Percentiles rank a stretch among this genome's conserved stretches.
phyloP scores from a whole-genome alignment of 164 flowering plant species.

The Stephania japonica region DNA sequence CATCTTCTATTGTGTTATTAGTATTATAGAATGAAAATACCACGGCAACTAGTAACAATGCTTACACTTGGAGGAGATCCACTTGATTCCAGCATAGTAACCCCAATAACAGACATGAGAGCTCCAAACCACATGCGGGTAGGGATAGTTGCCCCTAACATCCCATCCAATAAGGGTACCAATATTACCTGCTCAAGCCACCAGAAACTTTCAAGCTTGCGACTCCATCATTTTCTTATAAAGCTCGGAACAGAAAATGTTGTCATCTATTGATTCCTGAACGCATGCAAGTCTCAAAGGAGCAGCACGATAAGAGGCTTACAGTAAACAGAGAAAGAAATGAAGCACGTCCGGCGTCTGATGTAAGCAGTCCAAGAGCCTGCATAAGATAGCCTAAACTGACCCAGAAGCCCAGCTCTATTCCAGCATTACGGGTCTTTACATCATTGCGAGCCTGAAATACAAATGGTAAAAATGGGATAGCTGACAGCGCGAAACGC shows the following conservation, averaged over 20 bases:
- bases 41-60: constrained; percentile 5
- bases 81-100: constrained; percentile 79
- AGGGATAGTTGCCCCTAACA: constrained; percentile 70
- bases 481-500: constrained; percentile 59
- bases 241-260: constrained; percentile 4
- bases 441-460: constrained; percentile 43
- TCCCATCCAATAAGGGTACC: constrained; percentile 81
- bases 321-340: constrained; percentile 76
- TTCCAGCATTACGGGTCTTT: constrained; percentile 58
- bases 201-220: constrained; percentile 2
- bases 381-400: constrained; percentile 82
- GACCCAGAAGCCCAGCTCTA: constrained; percentile 83
- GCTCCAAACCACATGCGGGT: constrained; percentile 78
- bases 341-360: constrained; percentile 92
- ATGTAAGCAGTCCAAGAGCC: constrained; percentile 70
- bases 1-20: constrained; percentile 5
- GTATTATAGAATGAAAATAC: constrained; percentile 9
- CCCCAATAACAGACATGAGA: constrained; percentile 59
- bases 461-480: constrained; percentile 69
- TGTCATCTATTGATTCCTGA: background rate
- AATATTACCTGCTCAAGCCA: constrained; percentile 51
- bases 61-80: constrained; percentile 91
- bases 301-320: constrained; percentile 18
- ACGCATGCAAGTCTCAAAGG: background rate
- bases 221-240: background rate